phyloP scores from a whole-genome alignment of 2,329 filamentous ascomycete genomes.

The Chaetomium olivaceum region DNA sequence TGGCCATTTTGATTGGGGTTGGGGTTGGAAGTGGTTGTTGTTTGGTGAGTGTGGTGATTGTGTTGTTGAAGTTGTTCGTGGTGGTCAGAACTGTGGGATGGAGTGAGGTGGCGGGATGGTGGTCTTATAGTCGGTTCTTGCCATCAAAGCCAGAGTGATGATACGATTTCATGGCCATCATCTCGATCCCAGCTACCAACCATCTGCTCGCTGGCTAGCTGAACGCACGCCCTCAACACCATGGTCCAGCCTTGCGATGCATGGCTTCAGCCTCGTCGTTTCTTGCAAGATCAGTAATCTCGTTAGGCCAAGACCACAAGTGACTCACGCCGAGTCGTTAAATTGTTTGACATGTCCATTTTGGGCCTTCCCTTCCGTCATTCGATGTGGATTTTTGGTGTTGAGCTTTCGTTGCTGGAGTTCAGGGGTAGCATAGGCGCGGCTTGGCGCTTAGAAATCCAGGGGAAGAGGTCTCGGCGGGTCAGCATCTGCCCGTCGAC shows the following conservation, averaged over 20 bases:
- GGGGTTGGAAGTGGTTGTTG: background rate
- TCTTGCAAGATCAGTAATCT: background rate
- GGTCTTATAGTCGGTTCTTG: background rate
- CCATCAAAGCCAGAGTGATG: background rate
- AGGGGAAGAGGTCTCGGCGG: background rate
- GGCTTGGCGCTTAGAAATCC: constrained; percentile 25
- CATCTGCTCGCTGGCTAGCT: too few species aligned
- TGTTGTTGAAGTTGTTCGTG: background rate
- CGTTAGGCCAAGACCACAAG: background rate
- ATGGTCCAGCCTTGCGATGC: background rate
- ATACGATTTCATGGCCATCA: background rate
- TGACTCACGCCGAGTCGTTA: constrained; percentile 13
- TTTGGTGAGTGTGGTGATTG: background rate
- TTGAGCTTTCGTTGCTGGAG: background rate
- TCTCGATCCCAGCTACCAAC: too few species aligned
- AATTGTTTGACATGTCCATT: background rate
- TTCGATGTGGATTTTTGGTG: background rate
- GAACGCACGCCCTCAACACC: background rate
- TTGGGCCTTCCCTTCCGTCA: background rate
- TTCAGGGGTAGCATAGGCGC: background rate
- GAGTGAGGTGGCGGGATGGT: background rate
- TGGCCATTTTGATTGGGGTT: constrained; percentile 16
- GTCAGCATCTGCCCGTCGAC: constrained; percentile 12
- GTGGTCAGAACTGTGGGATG: background rate
- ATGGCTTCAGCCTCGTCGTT: background rate